Evolutionary conservation across 2,329 filamentous ascomycete genomes (phyloP).

Genomic region (Sphaerulina vaccinii): DNA sequence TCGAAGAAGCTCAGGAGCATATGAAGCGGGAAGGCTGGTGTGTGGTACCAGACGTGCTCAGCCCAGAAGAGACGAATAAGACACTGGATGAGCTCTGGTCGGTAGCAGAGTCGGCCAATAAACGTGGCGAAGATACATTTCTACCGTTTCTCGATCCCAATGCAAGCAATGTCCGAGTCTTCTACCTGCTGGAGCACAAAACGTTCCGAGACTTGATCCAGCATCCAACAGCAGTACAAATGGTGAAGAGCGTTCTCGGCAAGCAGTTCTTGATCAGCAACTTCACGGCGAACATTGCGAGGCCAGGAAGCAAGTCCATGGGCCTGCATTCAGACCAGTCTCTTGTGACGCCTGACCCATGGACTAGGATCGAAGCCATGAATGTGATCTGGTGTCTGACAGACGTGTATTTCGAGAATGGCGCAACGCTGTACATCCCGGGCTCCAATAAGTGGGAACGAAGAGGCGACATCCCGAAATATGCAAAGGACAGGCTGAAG

Average conservation of each 20-base stretch:
- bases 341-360: constrained; percentile 14
- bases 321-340: constrained; percentile 13
- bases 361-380: constrained; percentile 8
- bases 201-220: constrained; percentile 13
- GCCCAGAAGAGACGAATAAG: constrained; percentile 7
- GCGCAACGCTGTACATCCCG: constrained; percentile 15
- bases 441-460: constrained; percentile 13
- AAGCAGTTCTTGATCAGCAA: constrained; percentile 17
- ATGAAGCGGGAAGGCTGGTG: constrained; percentile 13
- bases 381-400: constrained; percentile 18
- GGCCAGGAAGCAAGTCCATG: constrained; percentile 15
- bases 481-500: constrained; percentile 7
- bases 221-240: constrained; percentile 11
- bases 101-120: constrained; percentile 2
- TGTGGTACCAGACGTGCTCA: constrained; percentile 17
- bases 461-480: constrained; percentile 7
- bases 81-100: constrained; percentile 12
- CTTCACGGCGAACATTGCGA: constrained; percentile 17
- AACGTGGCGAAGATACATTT: constrained; percentile 14
- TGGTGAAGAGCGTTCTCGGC: constrained; percentile 13
- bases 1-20: constrained; percentile 6
- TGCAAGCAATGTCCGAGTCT: constrained; percentile 7
- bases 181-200: constrained; percentile 14
- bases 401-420: constrained; percentile 14
- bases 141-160: constrained; percentile 15